phyloP scores from a whole-genome alignment of 352 stramenopile genomes.

The Thraustochytrium sp. region DNA sequence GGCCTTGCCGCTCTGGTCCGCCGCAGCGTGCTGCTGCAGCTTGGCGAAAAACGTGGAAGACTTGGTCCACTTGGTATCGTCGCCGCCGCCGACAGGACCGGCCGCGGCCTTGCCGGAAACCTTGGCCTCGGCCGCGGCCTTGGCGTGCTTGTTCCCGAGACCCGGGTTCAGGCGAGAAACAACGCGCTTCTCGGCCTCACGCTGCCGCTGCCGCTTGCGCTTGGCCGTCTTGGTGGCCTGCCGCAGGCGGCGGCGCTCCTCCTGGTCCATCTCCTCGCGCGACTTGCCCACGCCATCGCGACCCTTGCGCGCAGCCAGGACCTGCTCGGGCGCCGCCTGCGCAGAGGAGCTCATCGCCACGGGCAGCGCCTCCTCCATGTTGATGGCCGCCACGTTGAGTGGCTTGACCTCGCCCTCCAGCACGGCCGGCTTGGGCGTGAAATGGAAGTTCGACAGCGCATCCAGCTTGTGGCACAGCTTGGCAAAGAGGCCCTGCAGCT shows the following conservation, averaged over 20 bases:
- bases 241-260: slow-evolving; percentile 68
- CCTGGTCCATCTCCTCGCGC: slow-evolving; percentile 68
- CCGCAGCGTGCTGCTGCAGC: background rate
- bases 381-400: slow-evolving; percentile 29
- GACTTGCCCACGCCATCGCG: slow-evolving; percentile 34
- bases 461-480: slow-evolving; percentile 79
- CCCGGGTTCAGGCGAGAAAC: slow-evolving; percentile 76
- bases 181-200: slow-evolving; percentile 66
- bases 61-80: slow-evolving; percentile 29
- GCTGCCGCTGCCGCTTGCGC: slow-evolving; percentile 64
- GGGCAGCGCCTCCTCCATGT: slow-evolving; percentile 53
- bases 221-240: slow-evolving; percentile 71
- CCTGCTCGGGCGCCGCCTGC: slow-evolving; percentile 51
- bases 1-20: background rate
- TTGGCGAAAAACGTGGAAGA: slow-evolving; percentile 32
- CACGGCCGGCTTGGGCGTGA: slow-evolving; percentile 78
- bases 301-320: slow-evolving; percentile 40
- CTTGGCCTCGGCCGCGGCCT: slow-evolving; percentile 44
- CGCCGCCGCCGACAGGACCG: background rate
- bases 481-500: slow-evolving; percentile 78
- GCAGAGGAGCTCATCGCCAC: slow-evolving; percentile 43
- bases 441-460: slow-evolving; percentile 82
- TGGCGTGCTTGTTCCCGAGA: slow-evolving; percentile 79
- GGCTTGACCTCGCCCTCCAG: slow-evolving; percentile 57
- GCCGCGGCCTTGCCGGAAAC: background rate